A percentile compares a stretch with the other conserved stretches of the same genome.
These are phyloP conservation scores for Plasmodiophora brassicae DNA, from an alignment of 208 protist species.

Conservation along the genomic window DNA sequence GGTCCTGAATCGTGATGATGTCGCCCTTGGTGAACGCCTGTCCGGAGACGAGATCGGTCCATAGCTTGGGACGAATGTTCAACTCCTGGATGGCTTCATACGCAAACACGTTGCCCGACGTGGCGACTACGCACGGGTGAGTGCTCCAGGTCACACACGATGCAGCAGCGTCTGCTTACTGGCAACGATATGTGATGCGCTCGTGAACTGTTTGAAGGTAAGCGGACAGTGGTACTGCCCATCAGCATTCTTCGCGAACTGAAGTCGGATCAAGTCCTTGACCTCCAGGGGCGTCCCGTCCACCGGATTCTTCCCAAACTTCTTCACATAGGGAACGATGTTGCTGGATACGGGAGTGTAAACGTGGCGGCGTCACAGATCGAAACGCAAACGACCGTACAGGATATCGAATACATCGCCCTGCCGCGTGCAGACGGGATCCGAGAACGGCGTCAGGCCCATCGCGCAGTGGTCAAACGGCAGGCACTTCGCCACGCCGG, in stretches of 20 bases:
- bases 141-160: neutral
- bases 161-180: neutral
- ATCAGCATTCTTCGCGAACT: constrained; percentile 55
- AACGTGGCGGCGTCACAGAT: neutral
- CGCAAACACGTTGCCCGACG: constrained; percentile 72
- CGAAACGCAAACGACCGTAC: constrained; percentile 43
- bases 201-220: constrained; percentile 61
- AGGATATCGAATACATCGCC: constrained; percentile 63
- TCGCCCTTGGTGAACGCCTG: constrained; percentile 65
- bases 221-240: constrained; percentile 72
- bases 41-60: constrained; percentile 45
- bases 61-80: constrained; percentile 71
- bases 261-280: constrained; percentile 67
- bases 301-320: constrained; percentile 66
- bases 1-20: constrained; percentile 62
- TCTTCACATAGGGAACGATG: constrained; percentile 71
- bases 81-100: constrained; percentile 72
- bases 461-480: constrained; percentile 70
- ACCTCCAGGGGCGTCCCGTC: constrained; percentile 62
- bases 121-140: constrained; percentile 26
- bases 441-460: constrained; percentile 64
- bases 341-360: constrained; percentile 48
- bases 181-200: constrained; percentile 8
- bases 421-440: constrained; percentile 63
- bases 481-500: constrained; percentile 35